These are phyloP conservation scores for Grosmannia penicillata DNA, from an alignment of 2,329 filamentous ascomycete species.

Conservation along the genomic window DNA sequence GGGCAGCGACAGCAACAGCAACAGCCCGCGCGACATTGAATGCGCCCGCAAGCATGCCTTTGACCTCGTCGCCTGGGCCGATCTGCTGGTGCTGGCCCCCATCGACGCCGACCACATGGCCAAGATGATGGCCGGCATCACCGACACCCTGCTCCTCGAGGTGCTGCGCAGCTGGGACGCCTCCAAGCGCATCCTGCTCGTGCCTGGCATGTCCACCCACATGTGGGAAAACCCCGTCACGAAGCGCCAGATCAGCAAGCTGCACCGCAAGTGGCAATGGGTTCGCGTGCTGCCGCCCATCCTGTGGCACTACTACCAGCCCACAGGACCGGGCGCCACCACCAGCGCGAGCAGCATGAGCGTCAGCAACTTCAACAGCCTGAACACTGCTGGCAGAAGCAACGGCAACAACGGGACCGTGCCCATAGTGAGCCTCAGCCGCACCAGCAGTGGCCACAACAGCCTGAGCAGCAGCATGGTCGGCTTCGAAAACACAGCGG, in stretches of 20 bases:
- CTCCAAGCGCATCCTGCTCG: slow-evolving; percentile 68
- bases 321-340: slow-evolving; percentile 14
- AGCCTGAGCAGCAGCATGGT: slow-evolving; percentile 5
- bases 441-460: slow-evolving; percentile 9
- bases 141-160: slow-evolving; percentile 67
- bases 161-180: slow-evolving; percentile 77
- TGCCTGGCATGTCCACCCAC: slow-evolving; percentile 76
- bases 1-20: neutral
- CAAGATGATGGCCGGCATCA: slow-evolving; percentile 75
- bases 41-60: slow-evolving; percentile 37
- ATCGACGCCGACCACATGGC: slow-evolving; percentile 74
- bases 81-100: slow-evolving; percentile 70
- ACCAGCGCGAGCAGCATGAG: slow-evolving; percentile 18
- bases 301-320: slow-evolving; percentile 54
- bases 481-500: neutral
- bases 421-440: slow-evolving; percentile 20
- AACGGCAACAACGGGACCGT: slow-evolving; percentile 20
- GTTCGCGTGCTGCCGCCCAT: slow-evolving; percentile 68
- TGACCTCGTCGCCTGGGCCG: slow-evolving; percentile 74
- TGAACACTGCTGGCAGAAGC: no score
- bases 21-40: slow-evolving; percentile 26
- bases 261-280: slow-evolving; percentile 76
- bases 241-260: slow-evolving; percentile 72
- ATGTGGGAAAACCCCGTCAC: slow-evolving; percentile 90
- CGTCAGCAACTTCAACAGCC: no score